Conservation (phyloP, 192 early-diverging fungal genomes). For the Haplosporangium gracile region DNA sequence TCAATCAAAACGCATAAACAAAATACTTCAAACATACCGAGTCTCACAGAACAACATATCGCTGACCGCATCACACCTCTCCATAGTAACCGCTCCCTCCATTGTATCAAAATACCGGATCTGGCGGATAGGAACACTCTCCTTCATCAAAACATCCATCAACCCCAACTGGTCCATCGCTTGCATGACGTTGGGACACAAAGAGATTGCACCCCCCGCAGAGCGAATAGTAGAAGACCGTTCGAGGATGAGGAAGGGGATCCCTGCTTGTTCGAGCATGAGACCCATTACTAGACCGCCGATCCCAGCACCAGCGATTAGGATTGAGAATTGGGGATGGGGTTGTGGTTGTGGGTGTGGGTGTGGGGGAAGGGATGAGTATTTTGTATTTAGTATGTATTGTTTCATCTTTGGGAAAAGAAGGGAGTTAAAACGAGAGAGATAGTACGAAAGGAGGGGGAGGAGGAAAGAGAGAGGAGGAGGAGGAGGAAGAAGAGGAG, state of each 20-base stretch:
- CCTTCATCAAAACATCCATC: neutral
- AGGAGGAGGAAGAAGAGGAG: no score
- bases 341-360: neutral
- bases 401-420: no score
- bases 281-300: slow-evolving; percentile 8
- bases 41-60: slow-evolving; percentile 25
- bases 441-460: no score
- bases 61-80: neutral
- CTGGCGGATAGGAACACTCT: slow-evolving; percentile 13
- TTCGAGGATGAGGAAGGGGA: slow-evolving; percentile 15
- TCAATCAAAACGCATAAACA: neutral
- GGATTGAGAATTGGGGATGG: neutral
- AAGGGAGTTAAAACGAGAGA: no score
- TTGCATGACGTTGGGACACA: slow-evolving; percentile 10
- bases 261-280: slow-evolving; percentile 21
- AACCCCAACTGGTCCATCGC: slow-evolving; percentile 15
- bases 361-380: neutral
- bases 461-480: no score
- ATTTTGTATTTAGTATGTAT: neutral
- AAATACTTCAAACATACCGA: neutral
- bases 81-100: neutral
- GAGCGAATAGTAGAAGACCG: neutral
- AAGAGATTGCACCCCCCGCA: neutral
- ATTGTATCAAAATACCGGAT: slow-evolving; percentile 16
- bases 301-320: slow-evolving; percentile 8